phyloP scores from a whole-genome alignment of 1,284 basidiomycete genomes.

The Irpex lacteus region DNA sequence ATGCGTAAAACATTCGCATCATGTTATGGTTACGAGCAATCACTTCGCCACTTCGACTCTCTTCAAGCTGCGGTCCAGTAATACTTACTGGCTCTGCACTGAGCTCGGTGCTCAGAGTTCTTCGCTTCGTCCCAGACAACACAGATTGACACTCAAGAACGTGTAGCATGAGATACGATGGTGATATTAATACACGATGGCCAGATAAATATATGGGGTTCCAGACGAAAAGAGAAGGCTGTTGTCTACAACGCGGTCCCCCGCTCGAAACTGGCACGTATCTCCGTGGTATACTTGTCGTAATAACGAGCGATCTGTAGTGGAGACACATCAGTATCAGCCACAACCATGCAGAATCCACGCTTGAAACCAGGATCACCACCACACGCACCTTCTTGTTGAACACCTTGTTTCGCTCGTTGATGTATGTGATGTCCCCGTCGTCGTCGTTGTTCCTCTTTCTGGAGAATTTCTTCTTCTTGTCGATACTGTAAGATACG shows the following conservation, averaged over 20 bases:
- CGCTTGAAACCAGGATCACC: too few relatives aligned
- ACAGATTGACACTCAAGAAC: background rate
- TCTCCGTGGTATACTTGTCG: constrained; percentile 96
- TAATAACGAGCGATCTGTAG: constrained; percentile 90
- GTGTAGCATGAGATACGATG: background rate
- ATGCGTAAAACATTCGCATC: too few relatives aligned
- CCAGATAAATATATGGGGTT: constrained; percentile 13
- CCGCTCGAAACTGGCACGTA: constrained; percentile 92
- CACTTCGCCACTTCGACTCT: too few relatives aligned
- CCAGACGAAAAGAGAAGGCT: background rate
- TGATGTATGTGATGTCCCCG: constrained; percentile 98
- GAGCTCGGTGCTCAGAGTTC: too few relatives aligned
- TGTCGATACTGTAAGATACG: constrained; percentile 63
- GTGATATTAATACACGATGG: constrained; percentile 7
- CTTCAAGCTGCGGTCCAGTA: too few relatives aligned
- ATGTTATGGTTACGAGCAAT: too few relatives aligned
- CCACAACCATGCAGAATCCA: background rate
- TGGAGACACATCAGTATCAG: background rate
- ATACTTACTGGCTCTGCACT: too few relatives aligned
- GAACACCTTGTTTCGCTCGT: constrained; percentile 97
- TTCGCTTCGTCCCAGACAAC: too few relatives aligned
- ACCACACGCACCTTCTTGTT: constrained; percentile 85
- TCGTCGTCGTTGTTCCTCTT: constrained; percentile 89
- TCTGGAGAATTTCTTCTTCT: constrained; percentile 83
- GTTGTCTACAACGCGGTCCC: constrained; percentile 77